Base-by-base conservation (phyloP, 441 rosid genomes). In the Eutrema salsugineum region DNA sequence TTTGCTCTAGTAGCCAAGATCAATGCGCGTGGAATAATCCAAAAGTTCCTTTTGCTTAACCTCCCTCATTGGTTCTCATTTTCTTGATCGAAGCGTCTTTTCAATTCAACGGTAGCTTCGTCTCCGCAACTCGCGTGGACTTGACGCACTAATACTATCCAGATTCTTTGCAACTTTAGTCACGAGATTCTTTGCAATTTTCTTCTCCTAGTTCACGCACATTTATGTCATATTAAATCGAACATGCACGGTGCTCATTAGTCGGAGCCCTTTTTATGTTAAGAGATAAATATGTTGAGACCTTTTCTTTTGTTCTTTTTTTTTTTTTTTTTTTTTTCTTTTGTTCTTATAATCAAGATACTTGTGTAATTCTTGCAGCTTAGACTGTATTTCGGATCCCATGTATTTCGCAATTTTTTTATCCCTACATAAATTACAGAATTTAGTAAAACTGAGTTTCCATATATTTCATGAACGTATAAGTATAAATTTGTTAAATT, bases 71-170 rank as follows among this genome's bases (percentile, higher is more conserved):
- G 67, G 68, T 49, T 48, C 61, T 40, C 11, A 6, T 32, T 32
- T 65, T 73, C 44, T 57, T 22, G 77, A 40, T 47, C 9, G 59
- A 17, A 65, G 48, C 59, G 50, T 58, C 71, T 32, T 40, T 51
- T 16, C 19, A 11, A 27, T 63, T 65, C 66, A 65, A 65, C 28
- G 66, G 24, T 66, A 50, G 38, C 17, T 5, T 73, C 32, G 49
- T 66, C 70, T 38, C 50, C 59, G 20, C 33, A 49, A 47, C 47
- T 59, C 47, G 56, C 68, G 61, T 73, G 43, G 12, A 39, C 38
- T 20, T 32, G 12, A 51, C 78, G 73, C 77, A n/a, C n/a, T n/a
- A n/a, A n/a, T n/a, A n/a, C n/a, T n/a, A n/a, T n/a, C n/a, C n/a
- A n/a, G n/a, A n/a, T n/a, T n/a, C n/a, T n/a, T n/a, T n/a, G n/a